Evolutionary conservation across 441 rosid species (phyloP).

Genomic region (Euphorbia corollata): DNA sequence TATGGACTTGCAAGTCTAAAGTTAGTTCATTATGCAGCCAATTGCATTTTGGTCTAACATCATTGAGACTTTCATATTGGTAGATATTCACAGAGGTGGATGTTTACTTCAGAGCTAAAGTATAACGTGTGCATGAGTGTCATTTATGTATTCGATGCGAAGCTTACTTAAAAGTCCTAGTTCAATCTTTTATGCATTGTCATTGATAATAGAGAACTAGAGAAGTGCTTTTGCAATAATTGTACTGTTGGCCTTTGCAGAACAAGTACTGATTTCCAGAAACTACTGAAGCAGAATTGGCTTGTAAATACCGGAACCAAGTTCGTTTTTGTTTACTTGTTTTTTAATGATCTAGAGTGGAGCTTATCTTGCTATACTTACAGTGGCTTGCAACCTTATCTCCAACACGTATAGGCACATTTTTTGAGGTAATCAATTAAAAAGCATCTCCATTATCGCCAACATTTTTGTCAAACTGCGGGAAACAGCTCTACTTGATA

Average conservation of each 20-base stretch:
- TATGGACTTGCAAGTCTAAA: not conserved
- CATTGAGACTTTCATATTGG: not conserved
- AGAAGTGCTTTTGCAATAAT: constrained; percentile 2
- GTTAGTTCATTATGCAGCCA: not conserved
- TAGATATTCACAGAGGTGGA: not conserved
- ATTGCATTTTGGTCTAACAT: not conserved
- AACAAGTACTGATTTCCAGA: constrained; percentile 11
- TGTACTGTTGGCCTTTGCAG: not conserved
- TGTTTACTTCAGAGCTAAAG: not conserved
- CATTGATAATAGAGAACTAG: constrained; percentile 2
- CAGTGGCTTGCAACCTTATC: too few species aligned
- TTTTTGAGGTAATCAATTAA: constrained; percentile 10
- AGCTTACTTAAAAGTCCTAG: not conserved
- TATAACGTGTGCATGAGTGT: not conserved
- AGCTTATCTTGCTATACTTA: not conserved
- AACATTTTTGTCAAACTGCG: constrained; percentile 4
- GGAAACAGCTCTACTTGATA: not conserved
- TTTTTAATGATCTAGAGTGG: constrained; percentile 4
- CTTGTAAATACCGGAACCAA: too few species aligned
- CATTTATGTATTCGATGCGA: not conserved
- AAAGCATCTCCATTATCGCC: constrained; percentile 5
- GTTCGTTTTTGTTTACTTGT: not conserved
- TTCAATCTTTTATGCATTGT: not conserved
- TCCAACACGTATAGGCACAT: not conserved
- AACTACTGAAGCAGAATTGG: not conserved